Evolutionary conservation across 2,329 filamentous ascomycete genomes (phyloP).

Genomic region (Alternaria brassicae): DNA sequence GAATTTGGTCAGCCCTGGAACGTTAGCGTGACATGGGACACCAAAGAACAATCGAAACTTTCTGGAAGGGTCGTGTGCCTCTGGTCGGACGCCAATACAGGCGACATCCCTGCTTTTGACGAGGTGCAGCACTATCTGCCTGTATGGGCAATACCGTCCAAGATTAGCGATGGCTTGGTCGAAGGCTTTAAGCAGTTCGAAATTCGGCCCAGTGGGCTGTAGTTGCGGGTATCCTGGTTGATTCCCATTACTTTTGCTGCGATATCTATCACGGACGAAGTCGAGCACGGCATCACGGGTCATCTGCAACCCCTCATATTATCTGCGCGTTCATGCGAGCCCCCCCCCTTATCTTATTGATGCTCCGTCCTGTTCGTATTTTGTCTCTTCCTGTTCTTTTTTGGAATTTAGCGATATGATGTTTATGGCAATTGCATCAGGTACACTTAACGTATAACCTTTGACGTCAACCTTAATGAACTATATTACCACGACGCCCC

Average conservation of each 20-base stretch:
- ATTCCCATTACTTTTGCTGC: slow-evolving; percentile 39
- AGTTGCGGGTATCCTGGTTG: slow-evolving; percentile 34
- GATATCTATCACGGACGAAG: slow-evolving; percentile 44
- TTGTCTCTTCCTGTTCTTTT: slow-evolving; percentile 2
- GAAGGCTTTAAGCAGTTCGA: slow-evolving; percentile 76
- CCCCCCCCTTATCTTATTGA: slow-evolving; percentile 15
- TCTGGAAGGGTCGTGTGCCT: slow-evolving; percentile 75
- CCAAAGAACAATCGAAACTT: slow-evolving; percentile 41
- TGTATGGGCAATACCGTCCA: slow-evolving; percentile 78
- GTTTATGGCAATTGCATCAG: slow-evolving; percentile 10
- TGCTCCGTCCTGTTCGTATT: slow-evolving; percentile 3
- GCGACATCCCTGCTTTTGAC: slow-evolving; percentile 80
- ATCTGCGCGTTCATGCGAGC: slow-evolving; percentile 26
- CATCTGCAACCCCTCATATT: slow-evolving; percentile 32
- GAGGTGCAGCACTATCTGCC: slow-evolving; percentile 80
- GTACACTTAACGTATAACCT: slow-evolving; percentile 20
- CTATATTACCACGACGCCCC: slow-evolving; percentile 26
- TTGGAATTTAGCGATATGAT: slow-evolving; percentile 11
- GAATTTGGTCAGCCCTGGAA: slow-evolving; percentile 79
- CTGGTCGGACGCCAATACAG: slow-evolving; percentile 86
- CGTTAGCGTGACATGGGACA: slow-evolving; percentile 73
- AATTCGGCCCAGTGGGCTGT: slow-evolving; percentile 29
- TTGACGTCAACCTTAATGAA: slow-evolving; percentile 32
- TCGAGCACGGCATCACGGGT: slow-evolving; percentile 37
- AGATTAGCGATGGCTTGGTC: slow-evolving; percentile 78